Evolutionary conservation across 2,329 filamentous ascomycete species (phyloP).

Genomic region (Xylaria hypoxylon): DNA sequence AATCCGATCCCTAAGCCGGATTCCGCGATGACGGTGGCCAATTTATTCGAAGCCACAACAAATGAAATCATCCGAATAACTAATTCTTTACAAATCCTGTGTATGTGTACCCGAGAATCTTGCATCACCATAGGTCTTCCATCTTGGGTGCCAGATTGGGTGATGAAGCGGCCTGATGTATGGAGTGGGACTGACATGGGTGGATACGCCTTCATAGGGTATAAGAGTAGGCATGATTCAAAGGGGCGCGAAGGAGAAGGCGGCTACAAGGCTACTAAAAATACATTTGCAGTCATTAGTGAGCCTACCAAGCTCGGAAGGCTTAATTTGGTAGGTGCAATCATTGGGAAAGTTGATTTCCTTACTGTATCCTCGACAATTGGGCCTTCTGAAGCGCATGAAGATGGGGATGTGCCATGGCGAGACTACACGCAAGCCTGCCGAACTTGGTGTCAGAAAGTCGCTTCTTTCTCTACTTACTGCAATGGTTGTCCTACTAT

Average conservation of each 20-base stretch:
- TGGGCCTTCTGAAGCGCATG: background rate
- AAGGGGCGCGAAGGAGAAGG: too few species aligned
- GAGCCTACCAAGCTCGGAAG: background rate
- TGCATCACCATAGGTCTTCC: background rate
- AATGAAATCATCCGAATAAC: background rate
- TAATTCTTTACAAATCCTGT: background rate
- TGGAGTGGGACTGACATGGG: too few species aligned
- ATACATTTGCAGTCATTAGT: background rate
- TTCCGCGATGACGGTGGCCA: background rate
- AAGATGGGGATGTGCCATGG: background rate
- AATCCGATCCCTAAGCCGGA: slow-evolving; percentile 3
- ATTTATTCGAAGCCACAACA: slow-evolving; percentile 9
- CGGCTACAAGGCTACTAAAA: background rate
- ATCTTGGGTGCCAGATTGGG: slow-evolving; percentile 25
- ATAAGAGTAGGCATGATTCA: too few species aligned
- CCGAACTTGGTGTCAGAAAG: slow-evolving; percentile 8
- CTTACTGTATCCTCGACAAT: slow-evolving; percentile 3
- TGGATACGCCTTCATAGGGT: background rate
- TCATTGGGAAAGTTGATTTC: slow-evolving; percentile 13
- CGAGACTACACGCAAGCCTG: background rate
- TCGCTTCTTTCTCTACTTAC: background rate
- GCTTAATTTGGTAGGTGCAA: slow-evolving; percentile 4
- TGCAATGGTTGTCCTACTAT: background rate
- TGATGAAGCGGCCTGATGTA: background rate
- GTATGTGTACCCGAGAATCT: background rate